Evolutionary conservation across 768 basidiomycete species (phyloP).

Genomic region (Trametes cubensis): DNA sequence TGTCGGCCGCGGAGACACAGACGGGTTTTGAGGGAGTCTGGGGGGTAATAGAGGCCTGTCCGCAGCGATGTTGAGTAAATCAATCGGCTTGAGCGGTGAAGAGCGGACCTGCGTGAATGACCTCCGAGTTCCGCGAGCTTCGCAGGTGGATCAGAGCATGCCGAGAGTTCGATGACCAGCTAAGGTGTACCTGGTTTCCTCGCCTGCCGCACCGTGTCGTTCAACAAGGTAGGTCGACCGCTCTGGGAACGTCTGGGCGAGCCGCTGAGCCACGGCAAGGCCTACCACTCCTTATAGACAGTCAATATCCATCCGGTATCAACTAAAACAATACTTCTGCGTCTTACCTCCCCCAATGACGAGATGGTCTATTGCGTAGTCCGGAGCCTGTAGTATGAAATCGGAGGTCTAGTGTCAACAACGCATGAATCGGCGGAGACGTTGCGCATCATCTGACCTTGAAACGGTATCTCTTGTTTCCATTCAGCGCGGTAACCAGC

Average conservation of each 20-base stretch:
- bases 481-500: conserved; percentile 63
- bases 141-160: conserved; percentile 4
- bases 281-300: conserved; percentile 71
- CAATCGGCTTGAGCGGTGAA: background rate
- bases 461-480: conserved; percentile 57
- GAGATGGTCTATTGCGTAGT: conserved; percentile 76
- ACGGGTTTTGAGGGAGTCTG: conserved; percentile 78
- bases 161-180: background rate
- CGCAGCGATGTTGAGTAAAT: background rate
- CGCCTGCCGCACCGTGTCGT: conserved; percentile 70
- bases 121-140: conserved; percentile 93
- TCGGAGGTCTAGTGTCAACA: background rate
- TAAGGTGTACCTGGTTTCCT: conserved; percentile 75
- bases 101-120: conserved; percentile 80
- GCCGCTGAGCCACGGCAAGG: conserved; percentile 77
- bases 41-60: conserved; percentile 82
- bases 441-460: conserved; percentile 46
- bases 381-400: conserved; percentile 54
- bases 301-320: background rate
- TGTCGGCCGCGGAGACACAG: conserved; percentile 87
- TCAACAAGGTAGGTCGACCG: conserved; percentile 84
- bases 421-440: too few species aligned
- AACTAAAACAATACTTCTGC: background rate
- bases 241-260: conserved; percentile 62
- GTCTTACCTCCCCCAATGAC: conserved; percentile 82